Conservation (phyloP, 2,329 filamentous ascomycete species). For the Lasiodiplodia hormozganensis region DNA sequence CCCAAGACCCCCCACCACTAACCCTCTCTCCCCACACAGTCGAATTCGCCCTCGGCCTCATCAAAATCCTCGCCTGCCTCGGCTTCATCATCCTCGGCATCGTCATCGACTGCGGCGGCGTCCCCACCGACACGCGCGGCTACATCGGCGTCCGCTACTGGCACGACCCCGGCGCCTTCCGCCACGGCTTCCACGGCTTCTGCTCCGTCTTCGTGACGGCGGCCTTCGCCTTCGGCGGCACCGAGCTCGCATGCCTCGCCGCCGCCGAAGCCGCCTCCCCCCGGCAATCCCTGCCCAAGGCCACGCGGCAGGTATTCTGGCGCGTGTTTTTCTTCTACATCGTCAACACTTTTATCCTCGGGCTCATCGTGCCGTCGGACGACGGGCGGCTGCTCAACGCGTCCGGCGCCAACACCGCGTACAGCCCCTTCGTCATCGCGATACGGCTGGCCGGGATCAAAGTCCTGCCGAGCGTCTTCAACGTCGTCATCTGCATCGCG, state of each 20-base stretch:
- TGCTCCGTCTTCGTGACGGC: constrained; percentile 69
- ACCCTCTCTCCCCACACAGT: constrained; percentile 40
- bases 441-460: constrained; percentile 84
- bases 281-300: constrained; percentile 54
- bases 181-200: constrained; percentile 68
- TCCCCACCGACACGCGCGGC: constrained; percentile 60
- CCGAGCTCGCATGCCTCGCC: constrained; percentile 67
- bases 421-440: constrained; percentile 92
- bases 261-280: constrained; percentile 66
- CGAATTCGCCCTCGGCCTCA: constrained; percentile 64
- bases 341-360: constrained; percentile 74
- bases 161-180: constrained; percentile 63
- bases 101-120: constrained; percentile 61
- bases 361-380: constrained; percentile 79
- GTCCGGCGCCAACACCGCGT: constrained; percentile 68
- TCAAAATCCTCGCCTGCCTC: constrained; percentile 65
- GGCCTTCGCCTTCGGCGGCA: constrained; percentile 68
- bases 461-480: constrained; percentile 86
- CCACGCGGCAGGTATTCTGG: constrained; percentile 56
- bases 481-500: constrained; percentile 88
- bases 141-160: constrained; percentile 69
- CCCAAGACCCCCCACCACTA: too few relatives aligned
- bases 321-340: constrained; percentile 58
- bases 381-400: constrained; percentile 67
- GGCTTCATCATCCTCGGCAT: constrained; percentile 44